These are phyloP conservation scores for Haplographium delicatum DNA, from an alignment of 495 filamentous ascomycete species.

Conservation along the genomic window DNA sequence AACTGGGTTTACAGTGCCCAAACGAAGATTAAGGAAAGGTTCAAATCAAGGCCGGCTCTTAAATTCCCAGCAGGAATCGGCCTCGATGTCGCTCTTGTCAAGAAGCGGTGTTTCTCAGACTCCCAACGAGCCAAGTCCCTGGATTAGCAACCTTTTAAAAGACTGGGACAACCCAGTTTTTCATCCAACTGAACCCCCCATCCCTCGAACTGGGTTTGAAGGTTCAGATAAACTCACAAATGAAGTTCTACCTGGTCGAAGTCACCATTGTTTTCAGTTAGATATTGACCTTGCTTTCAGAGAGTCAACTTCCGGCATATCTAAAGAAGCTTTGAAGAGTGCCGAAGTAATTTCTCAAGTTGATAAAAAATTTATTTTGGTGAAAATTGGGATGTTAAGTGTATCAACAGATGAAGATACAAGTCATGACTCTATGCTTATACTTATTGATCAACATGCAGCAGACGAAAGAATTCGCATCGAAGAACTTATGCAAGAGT, in stretches of 20 bases:
- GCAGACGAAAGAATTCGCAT: slow-evolving; percentile 85
- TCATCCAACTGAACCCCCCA: slow-evolving; percentile 30
- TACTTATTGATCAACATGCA: slow-evolving; percentile 91
- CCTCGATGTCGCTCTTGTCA: too few relatives aligned
- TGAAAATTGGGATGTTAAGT: slow-evolving; percentile 27
- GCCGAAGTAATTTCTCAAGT: slow-evolving; percentile 76
- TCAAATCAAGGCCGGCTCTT: background rate
- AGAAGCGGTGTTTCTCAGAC: background rate
- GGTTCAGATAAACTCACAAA: slow-evolving; percentile 46
- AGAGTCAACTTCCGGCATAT: slow-evolving; percentile 38
- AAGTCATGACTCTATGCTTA: slow-evolving; percentile 37
- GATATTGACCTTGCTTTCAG: slow-evolving; percentile 21
- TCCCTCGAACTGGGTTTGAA: slow-evolving; percentile 12
- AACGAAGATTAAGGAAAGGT: slow-evolving; percentile 1
- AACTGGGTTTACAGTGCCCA: slow-evolving; percentile 45
- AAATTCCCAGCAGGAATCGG: background rate
- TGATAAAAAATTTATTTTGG: slow-evolving; percentile 84
- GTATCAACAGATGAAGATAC: background rate
- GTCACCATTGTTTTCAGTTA: slow-evolving; percentile 20
- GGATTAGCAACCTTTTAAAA: slow-evolving; percentile 35
- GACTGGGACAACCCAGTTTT: slow-evolving; percentile 38
- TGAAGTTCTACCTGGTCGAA: slow-evolving; percentile 8
- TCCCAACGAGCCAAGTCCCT: slow-evolving; percentile 26
- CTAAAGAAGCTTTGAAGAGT: slow-evolving; percentile 54
- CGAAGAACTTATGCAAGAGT: slow-evolving; percentile 58